These are phyloP conservation scores for Toxicodendron radicans DNA, from an alignment of 345 rosid genomes.

Conservation along the genomic window DNA sequence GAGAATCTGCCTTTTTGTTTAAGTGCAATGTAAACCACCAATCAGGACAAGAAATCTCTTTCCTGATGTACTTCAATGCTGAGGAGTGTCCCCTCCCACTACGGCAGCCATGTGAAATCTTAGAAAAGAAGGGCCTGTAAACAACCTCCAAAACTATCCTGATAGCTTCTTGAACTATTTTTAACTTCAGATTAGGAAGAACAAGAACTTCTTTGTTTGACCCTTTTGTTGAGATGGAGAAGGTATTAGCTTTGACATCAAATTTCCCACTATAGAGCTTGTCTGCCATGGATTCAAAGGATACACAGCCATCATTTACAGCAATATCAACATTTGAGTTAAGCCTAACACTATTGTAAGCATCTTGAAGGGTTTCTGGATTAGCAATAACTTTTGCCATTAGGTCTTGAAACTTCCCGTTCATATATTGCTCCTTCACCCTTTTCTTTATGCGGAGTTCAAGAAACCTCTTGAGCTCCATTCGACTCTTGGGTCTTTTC, in stretches of 20 bases:
- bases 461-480: conserved; percentile 68
- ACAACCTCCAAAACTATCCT: conserved; percentile 76
- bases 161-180: conserved; percentile 79
- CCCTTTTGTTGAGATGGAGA: conserved; percentile 58
- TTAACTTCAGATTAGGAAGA: conserved; percentile 64
- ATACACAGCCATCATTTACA: conserved; percentile 25
- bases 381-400: conserved; percentile 61
- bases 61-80: conserved; percentile 70
- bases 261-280: conserved; percentile 63
- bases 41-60: conserved; percentile 55
- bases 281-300: conserved; percentile 53
- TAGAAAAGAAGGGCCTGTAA: conserved; percentile 75
- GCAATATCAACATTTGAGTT: conserved; percentile 56
- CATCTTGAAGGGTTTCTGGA: conserved; percentile 70
- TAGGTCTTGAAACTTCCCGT: conserved; percentile 65
- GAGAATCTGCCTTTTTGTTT: conserved; percentile 52
- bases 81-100: conserved; percentile 73
- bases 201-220: conserved; percentile 63
- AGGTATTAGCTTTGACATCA: conserved; percentile 53
- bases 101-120: conserved; percentile 90
- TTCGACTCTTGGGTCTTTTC: conserved; percentile 48
- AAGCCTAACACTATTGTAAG: conserved; percentile 62
- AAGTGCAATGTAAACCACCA: conserved; percentile 81
- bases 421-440: conserved; percentile 62
- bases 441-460: conserved; percentile 75